Evolutionary conservation across 2,329 filamentous ascomycete species (phyloP).

Genomic region (Fusarium ambrosium): DNA sequence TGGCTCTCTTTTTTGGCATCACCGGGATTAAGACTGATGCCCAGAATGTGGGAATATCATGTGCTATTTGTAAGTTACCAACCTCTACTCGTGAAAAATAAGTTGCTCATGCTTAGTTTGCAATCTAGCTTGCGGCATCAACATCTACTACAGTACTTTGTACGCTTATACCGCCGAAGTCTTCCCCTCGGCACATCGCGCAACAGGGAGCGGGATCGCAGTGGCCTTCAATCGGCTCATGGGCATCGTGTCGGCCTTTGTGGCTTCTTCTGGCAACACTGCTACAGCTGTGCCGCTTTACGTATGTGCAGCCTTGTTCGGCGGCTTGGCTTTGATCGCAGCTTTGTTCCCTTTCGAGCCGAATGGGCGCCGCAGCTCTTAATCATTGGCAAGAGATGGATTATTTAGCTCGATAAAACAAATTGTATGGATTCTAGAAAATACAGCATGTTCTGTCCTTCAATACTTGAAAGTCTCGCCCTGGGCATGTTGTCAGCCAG

Average conservation of each 20-base stretch:
- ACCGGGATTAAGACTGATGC: constrained; percentile 24
- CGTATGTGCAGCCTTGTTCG: constrained; percentile 75
- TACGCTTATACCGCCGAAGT: constrained; percentile 75
- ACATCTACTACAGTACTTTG: constrained; percentile 79
- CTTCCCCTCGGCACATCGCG: constrained; percentile 76
- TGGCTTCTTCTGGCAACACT: constrained; percentile 73
- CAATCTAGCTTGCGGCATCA: constrained; percentile 73
- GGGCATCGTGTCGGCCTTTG: constrained; percentile 79
- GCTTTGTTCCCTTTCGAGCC: constrained; percentile 27
- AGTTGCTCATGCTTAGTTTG: neutral
- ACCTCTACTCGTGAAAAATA: neutral
- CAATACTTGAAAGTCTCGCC: no score
- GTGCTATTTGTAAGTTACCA: constrained; percentile 4
- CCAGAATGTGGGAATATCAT: constrained; percentile 23
- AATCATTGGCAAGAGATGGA: neutral
- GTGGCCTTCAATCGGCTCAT: constrained; percentile 80
- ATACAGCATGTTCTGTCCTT: no score
- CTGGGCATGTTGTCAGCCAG: no score
- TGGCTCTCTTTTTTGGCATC: constrained; percentile 27
- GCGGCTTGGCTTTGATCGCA: constrained; percentile 58
- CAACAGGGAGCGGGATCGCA: constrained; percentile 80
- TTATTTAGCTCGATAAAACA: neutral
- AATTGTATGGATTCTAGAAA: neutral
- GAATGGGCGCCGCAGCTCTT: constrained; percentile 18
- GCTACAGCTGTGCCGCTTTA: constrained; percentile 75